Base-by-base conservation (phyloP, 352 stramenopile genomes). In the Ochromonadaceae sp. region DNA sequence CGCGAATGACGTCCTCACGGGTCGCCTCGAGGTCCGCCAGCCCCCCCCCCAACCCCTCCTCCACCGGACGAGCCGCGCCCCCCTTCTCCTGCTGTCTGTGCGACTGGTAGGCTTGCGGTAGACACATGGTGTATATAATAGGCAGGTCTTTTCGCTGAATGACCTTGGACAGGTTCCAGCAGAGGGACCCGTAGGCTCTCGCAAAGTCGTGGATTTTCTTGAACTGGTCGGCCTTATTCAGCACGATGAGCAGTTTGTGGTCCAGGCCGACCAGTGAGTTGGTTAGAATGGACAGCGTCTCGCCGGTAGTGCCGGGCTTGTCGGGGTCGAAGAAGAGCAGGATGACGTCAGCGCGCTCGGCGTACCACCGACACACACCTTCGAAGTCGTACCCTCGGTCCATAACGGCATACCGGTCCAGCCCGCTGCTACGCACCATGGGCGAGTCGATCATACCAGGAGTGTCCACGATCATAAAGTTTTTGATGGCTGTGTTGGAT, bases 241-340 rank as follows among this genome's bases (percentile, higher is more conserved):
- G 80, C 49, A 99, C 90, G 69, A 99, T 98, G 74, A 98, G 87
- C 36, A 99, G 78, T 77, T 99, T 99, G 72, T 98, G 92, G 80
- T 99, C 94, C 89, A 98, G 96, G 20, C 94, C 86, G 17, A 88
- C 78, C 39, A 99, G 79, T 42, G 88, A 93, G 66, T 95, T 93
- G 38, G 95, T 93, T 34, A 99, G 75, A 44, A 97, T 91, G 35
- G 83, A 93, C 26, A 99, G 82, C 65, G 94, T 99, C 76, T 99
- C 94, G 22, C 94, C 94, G 0, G 94, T 99, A 9, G 94, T 99
- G 20, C 94, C 94, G 0, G 88, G 88, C 72, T 99, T 99, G 71
- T 99, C 94, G 2, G 94, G 94, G 79, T 99, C 94, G 71, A 99
- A 99, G 74, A 99, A 99, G 3, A 99, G 81, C 65, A 98, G 72